Conservation (phyloP, 2,329 filamentous ascomycete genomes). For the Sporothrix schenckii region DNA sequence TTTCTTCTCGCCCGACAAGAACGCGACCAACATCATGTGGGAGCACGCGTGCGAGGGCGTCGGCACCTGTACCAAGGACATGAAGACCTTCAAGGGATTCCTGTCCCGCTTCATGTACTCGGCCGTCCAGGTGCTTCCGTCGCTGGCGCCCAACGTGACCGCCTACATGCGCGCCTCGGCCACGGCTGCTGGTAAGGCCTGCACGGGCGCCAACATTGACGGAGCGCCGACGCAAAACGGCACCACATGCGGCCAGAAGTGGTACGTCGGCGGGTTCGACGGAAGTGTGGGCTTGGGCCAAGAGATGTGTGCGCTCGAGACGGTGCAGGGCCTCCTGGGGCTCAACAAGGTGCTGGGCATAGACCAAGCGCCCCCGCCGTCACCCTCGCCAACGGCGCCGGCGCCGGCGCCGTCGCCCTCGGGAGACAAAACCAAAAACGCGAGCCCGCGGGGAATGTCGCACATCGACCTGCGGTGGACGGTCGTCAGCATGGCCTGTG, state of each 20-base stretch:
- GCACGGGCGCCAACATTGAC: slow-evolving; percentile 53
- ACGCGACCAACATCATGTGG: slow-evolving; percentile 63
- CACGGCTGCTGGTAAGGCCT: slow-evolving; percentile 58
- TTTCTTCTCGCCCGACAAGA: slow-evolving; percentile 57
- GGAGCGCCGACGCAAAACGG: slow-evolving; percentile 42
- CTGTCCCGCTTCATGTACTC: slow-evolving; percentile 66
- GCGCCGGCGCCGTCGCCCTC: slow-evolving; percentile 26
- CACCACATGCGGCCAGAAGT: slow-evolving; percentile 62
- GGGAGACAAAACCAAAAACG: slow-evolving; percentile 29
- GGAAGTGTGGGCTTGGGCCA: slow-evolving; percentile 60
- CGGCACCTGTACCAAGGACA: slow-evolving; percentile 62
- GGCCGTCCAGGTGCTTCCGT: slow-evolving; percentile 59
- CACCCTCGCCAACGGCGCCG: slow-evolving; percentile 13
- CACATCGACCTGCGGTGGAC: slow-evolving; percentile 30
- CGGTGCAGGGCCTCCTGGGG: slow-evolving; percentile 60
- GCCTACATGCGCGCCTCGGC: slow-evolving; percentile 56
- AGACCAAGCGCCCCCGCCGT: background rate
- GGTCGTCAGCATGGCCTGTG: slow-evolving; percentile 26
- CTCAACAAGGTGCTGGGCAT: slow-evolving; percentile 32
- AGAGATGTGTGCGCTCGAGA: slow-evolving; percentile 67
- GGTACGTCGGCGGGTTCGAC: slow-evolving; percentile 63
- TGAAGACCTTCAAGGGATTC: slow-evolving; percentile 70
- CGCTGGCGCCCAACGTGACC: slow-evolving; percentile 53
- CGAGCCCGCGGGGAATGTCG: slow-evolving; percentile 32
- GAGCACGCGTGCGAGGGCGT: slow-evolving; percentile 67